A percentile compares a stretch with the other conserved stretches of the same genome.
Conservation (phyloP, 495 filamentous ascomycete genomes). For the Cudoniella acicularis region DNA sequence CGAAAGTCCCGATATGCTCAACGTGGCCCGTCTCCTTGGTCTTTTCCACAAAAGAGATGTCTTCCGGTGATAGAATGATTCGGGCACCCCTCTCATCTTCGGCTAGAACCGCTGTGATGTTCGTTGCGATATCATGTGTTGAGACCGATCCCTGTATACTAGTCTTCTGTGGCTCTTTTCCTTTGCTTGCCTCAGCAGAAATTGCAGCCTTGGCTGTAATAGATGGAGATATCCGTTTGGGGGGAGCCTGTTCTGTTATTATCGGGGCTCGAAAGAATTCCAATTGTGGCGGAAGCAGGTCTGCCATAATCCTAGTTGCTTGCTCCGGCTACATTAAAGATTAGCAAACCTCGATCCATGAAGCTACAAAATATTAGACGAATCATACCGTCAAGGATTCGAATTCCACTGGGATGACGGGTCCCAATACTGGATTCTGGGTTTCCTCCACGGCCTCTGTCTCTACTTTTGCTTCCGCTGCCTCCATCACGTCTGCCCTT, state of each 20-base stretch:
- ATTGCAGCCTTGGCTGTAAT: constrained; percentile 28
- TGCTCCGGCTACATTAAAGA: constrained; percentile 37
- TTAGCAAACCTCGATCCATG: neutral
- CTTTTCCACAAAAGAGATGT: constrained; percentile 45
- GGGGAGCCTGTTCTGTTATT: constrained; percentile 21
- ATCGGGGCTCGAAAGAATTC: constrained; percentile 52
- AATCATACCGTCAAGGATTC: neutral
- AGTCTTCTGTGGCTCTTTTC: constrained; percentile 22
- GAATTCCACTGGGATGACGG: constrained; percentile 13
- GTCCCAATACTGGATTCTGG: constrained; percentile 1
- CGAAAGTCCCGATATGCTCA: constrained; percentile 52
- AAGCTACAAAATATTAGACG: neutral
- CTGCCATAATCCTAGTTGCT: constrained; percentile 43
- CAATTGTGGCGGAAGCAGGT: constrained; percentile 43
- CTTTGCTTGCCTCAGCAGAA: constrained; percentile 23
- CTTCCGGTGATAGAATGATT: constrained; percentile 46
- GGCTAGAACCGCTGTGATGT: constrained; percentile 43
- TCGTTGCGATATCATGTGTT: constrained; percentile 45
- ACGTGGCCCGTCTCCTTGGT: constrained; percentile 39
- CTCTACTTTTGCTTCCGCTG: neutral
- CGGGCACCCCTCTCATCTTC: constrained; percentile 44
- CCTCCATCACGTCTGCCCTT: neutral
- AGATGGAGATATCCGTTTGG: constrained; percentile 20
- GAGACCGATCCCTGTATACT: constrained; percentile 57
- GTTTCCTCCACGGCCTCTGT: neutral